phyloP scores from a whole-genome alignment of 768 basidiomycete species.

The Clitopilus hobsonii region DNA sequence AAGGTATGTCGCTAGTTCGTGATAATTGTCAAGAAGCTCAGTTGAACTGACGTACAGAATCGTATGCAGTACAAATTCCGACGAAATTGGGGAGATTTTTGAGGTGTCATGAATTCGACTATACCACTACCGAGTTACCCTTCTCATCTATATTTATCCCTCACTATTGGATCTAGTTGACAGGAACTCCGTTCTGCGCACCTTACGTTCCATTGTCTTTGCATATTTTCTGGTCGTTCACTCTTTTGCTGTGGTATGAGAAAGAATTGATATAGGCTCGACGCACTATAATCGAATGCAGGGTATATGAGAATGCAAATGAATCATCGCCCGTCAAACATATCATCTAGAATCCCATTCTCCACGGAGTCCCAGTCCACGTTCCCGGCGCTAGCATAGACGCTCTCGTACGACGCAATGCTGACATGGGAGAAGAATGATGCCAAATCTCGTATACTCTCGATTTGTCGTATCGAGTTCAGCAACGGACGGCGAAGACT shows the following conservation, averaged over 20 bases:
- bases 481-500: slow-evolving; percentile 74
- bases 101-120: slow-evolving; percentile 14
- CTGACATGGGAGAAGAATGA: slow-evolving; percentile 90
- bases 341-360: slow-evolving; percentile 71
- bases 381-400: slow-evolving; percentile 76
- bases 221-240: background rate
- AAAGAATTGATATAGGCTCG: background rate
- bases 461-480: slow-evolving; percentile 62
- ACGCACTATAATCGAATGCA: background rate
- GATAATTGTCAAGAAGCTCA: slow-evolving; percentile 11
- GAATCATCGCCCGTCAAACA: slow-evolving; percentile 81
- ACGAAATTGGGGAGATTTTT: slow-evolving; percentile 86
- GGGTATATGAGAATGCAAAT: slow-evolving; percentile 3
- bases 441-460: slow-evolving; percentile 80
- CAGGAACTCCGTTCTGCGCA: background rate
- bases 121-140: slow-evolving; percentile 11
- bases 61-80: slow-evolving; percentile 88
- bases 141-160: background rate
- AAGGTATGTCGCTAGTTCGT: slow-evolving; percentile 50
- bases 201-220: background rate
- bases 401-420: slow-evolving; percentile 83
- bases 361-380: slow-evolving; percentile 93
- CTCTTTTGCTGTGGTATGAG: background rate
- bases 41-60: slow-evolving; percentile 45
- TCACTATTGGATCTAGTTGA: background rate